Conservation (phyloP, 2,329 filamentous ascomycete species). For the Botrytis elliptica region DNA sequence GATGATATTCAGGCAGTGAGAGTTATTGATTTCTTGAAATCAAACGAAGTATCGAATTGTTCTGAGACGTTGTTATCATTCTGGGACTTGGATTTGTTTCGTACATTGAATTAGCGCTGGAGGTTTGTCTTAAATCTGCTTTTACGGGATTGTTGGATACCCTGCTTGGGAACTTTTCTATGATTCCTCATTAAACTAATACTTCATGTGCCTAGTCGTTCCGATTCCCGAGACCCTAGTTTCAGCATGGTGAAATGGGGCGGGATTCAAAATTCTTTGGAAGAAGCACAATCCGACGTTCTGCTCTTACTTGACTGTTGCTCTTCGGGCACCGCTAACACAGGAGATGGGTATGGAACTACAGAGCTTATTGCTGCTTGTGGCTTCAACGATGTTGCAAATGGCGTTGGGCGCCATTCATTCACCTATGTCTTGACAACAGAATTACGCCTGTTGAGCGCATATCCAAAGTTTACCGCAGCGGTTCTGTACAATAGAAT, state of each 20-base stretch:
- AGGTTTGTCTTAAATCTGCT: too few species aligned
- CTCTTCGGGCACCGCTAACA: constrained; percentile 50
- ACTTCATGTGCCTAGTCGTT: background rate
- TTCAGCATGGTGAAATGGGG: constrained; percentile 65
- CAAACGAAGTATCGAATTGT: too few species aligned
- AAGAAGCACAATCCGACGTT: constrained; percentile 57
- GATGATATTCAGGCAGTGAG: too few species aligned
- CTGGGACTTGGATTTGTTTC: too few species aligned
- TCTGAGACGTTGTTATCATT: too few species aligned
- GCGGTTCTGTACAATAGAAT: background rate
- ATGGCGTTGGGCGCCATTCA: background rate
- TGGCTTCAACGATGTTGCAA: background rate
- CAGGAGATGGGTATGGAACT: constrained; percentile 28
- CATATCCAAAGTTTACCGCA: background rate
- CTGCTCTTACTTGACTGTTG: constrained; percentile 53
- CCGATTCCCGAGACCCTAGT: background rate
- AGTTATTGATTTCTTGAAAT: too few species aligned
- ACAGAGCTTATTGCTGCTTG: background rate
- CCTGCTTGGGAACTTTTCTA: background rate
- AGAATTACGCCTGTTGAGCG: background rate
- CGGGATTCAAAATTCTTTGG: constrained; percentile 67
- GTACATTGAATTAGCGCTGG: too few species aligned
- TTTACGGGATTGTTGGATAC: too few species aligned
- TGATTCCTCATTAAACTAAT: background rate
- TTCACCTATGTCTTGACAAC: background rate